Evolutionary conservation across 192 early-diverging fungal genomes (phyloP).

Genomic region (Jimgerdemannia flammicorona): DNA sequence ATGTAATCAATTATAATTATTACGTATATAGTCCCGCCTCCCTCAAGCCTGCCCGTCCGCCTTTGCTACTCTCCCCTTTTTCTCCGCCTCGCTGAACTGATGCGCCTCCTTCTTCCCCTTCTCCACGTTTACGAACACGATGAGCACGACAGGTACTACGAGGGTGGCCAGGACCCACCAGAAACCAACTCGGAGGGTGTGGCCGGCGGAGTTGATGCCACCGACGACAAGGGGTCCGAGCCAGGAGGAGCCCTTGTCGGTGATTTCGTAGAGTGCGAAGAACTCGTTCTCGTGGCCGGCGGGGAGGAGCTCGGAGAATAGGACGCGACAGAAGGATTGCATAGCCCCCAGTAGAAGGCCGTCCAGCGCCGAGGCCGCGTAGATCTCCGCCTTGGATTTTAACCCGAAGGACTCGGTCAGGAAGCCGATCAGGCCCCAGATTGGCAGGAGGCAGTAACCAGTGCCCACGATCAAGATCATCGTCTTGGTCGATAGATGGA

Average conservation of each 20-base stretch:
- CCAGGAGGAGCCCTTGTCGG: slow-evolving; percentile 64
- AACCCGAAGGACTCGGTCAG: slow-evolving; percentile 35
- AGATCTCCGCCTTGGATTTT: slow-evolving; percentile 44
- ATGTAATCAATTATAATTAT: too few species aligned
- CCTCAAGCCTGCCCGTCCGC: too few species aligned
- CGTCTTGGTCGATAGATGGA: slow-evolving; percentile 35
- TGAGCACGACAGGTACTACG: slow-evolving; percentile 33
- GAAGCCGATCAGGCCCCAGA: slow-evolving; percentile 48
- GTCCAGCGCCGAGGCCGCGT: slow-evolving; percentile 41
- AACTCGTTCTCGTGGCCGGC: slow-evolving; percentile 60
- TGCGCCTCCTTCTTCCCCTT: slow-evolving; percentile 49
- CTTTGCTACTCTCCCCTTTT: background rate
- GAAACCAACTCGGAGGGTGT: slow-evolving; percentile 42
- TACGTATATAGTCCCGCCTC: too few species aligned
- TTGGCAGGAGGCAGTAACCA: slow-evolving; percentile 36
- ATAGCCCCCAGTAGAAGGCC: slow-evolving; percentile 52
- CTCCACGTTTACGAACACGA: slow-evolving; percentile 39
- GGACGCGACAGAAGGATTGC: slow-evolving; percentile 43
- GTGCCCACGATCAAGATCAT: slow-evolving; percentile 38
- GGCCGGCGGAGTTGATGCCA: slow-evolving; percentile 33
- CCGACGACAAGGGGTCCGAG: slow-evolving; percentile 43
- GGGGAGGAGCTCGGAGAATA: slow-evolving; percentile 58
- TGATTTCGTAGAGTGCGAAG: slow-evolving; percentile 60
- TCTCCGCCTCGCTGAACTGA: background rate
- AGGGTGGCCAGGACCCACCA: slow-evolving; percentile 46